These are phyloP conservation scores for Fagopyrum esculentum DNA, from an alignment of 148 eudicot genomes.

Conservation along the genomic window DNA sequence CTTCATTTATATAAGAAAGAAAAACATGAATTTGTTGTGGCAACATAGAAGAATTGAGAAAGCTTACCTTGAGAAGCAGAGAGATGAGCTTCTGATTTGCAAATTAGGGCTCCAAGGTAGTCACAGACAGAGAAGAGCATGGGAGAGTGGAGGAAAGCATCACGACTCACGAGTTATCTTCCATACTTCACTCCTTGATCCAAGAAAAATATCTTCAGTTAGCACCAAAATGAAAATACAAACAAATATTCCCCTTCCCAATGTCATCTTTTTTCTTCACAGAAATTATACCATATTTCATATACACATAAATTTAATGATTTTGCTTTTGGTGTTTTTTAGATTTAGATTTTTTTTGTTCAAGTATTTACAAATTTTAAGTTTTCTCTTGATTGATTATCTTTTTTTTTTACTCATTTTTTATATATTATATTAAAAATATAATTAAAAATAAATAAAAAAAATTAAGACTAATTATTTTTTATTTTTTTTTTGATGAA, in stretches of 20 bases:
- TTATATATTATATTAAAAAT: too few species aligned
- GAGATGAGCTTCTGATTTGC: slow-evolving; percentile 3
- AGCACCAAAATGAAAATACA: neutral
- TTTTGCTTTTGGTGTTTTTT: too few species aligned
- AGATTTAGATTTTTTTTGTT: too few species aligned
- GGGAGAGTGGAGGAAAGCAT: neutral
- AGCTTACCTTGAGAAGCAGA: neutral
- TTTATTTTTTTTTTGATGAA: too few species aligned
- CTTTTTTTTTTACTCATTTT: too few species aligned
- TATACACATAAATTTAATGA: too few species aligned
- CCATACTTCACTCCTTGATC: neutral
- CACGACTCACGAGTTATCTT: neutral
- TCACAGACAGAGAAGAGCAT: neutral
- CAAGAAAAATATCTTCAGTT: neutral
- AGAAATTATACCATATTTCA: neutral
- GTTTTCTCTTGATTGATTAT: too few species aligned
- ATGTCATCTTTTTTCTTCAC: neutral
- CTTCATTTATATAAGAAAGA: neutral
- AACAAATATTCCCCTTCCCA: neutral
- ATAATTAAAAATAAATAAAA: too few species aligned
- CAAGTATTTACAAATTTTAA: too few species aligned
- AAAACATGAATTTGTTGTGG: neutral
- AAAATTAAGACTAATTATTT: too few species aligned
- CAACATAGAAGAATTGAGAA: neutral
- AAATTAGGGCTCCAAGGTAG: neutral